A percentile compares a stretch with the other conserved stretches of the same genome.
Conservation (phyloP, 169 alveolate genomes). For the Fabrea salina region DNA sequence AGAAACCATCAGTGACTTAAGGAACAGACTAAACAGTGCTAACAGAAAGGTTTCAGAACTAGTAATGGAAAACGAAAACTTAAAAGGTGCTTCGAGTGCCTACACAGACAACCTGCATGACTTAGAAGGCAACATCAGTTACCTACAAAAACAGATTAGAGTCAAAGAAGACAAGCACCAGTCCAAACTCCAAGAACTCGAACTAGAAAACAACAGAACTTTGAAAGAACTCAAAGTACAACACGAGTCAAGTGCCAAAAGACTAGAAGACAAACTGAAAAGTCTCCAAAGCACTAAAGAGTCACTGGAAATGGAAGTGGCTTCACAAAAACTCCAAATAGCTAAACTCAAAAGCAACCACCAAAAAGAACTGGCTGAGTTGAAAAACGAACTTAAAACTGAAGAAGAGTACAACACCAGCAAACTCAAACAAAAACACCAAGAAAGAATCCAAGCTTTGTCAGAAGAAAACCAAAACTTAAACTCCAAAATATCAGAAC, state of each 20-base stretch:
- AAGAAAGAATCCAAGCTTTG: background rate
- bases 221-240: slow-evolving; percentile 18
- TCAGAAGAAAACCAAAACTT: slow-evolving; percentile 6
- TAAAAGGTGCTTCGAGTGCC: too few relatives aligned
- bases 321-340: background rate
- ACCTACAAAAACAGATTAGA: background rate
- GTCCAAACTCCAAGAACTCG: background rate
- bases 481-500: background rate
- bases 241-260: background rate
- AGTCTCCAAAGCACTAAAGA: background rate
- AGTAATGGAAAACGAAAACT: too few relatives aligned
- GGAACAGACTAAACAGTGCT: too few relatives aligned
- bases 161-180: background rate
- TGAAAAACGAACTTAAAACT: background rate
- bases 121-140: slow-evolving; percentile 7
- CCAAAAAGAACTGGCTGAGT: background rate
- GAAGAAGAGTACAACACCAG: background rate
- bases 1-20: background rate
- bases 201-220: slow-evolving; percentile 13
- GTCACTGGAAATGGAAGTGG: background rate
- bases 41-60: too few relatives aligned
- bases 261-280: slow-evolving; percentile 20
- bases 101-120: background rate
- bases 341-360: background rate
- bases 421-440: background rate